These are phyloP conservation scores for Gyrodon lividus DNA, from an alignment of 768 basidiomycete genomes.

Conservation along the genomic window DNA sequence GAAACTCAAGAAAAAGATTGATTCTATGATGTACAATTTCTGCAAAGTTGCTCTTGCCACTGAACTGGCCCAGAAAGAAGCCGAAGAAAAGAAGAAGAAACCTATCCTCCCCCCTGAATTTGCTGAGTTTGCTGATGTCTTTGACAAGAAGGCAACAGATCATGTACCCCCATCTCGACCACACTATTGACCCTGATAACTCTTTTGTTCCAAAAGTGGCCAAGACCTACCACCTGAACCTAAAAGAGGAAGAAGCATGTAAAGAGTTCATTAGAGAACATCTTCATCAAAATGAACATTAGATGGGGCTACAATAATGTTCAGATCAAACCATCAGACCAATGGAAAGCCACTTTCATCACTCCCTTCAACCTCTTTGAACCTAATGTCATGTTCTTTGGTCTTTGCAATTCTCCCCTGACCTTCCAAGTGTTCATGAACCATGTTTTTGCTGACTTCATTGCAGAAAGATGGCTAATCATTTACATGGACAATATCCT, in stretches of 20 bases:
- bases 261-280: too few species aligned
- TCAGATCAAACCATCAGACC: background rate
- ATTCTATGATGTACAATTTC: too few species aligned
- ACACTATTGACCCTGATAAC: too few species aligned
- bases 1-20: too few species aligned
- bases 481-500: slow-evolving; percentile 32
- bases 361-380: background rate
- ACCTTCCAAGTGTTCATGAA: slow-evolving; percentile 17
- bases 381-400: slow-evolving; percentile 21
- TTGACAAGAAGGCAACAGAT: background rate
- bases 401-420: slow-evolving; percentile 11
- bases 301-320: slow-evolving; percentile 1
- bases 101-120: too few species aligned
- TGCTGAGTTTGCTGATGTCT: too few species aligned
- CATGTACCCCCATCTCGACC: background rate
- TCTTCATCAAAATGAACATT: slow-evolving; percentile 3
- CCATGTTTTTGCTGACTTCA: background rate
- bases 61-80: too few species aligned
- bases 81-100: too few species aligned
- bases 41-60: too few species aligned
- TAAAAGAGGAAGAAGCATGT: too few species aligned
- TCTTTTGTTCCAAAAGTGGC: too few species aligned
- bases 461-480: slow-evolving; percentile 19
- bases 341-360: background rate
- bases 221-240: too few species aligned